These are phyloP conservation scores for Venturia asperata DNA, from an alignment of 2,329 filamentous ascomycete genomes.

Conservation along the genomic window DNA sequence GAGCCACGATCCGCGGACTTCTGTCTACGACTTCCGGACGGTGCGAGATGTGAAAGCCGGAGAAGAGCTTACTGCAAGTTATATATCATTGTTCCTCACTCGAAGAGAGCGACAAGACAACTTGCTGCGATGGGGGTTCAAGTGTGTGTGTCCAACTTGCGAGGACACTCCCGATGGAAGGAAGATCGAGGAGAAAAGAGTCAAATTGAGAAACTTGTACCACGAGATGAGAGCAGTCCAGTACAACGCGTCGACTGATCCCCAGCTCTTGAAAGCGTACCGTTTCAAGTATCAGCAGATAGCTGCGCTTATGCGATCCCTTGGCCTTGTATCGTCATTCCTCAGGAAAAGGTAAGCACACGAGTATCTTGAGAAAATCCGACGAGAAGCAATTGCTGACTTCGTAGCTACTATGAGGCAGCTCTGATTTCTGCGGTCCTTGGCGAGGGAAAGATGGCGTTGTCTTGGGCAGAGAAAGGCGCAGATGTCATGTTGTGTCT, in stretches of 20 bases:
- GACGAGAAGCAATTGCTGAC: not conserved
- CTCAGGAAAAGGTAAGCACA: not conserved
- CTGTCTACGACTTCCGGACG: not conserved
- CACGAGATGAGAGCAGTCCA: not conserved
- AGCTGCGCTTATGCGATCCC: not conserved
- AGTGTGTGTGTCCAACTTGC: not conserved
- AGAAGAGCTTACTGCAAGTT: not conserved
- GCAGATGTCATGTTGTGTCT: conserved; percentile 1
- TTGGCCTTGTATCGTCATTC: not conserved
- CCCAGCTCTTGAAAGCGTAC: not conserved
- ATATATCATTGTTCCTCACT: not conserved
- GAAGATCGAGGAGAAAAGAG: conserved; percentile 1
- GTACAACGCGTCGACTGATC: not conserved
- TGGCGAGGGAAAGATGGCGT: not conserved
- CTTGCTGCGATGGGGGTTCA: not conserved
- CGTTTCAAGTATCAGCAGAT: conserved; percentile 1
- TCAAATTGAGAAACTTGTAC: not conserved
- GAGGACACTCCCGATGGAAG: not conserved
- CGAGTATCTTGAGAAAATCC: not conserved
- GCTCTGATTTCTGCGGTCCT: not conserved
- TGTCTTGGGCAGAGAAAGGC: conserved; percentile 1
- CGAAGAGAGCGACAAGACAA: not conserved
- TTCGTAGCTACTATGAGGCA: not conserved
- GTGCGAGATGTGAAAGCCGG: not conserved
- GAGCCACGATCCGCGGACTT: conserved; percentile 6